Conservation (phyloP, 306 rosid species). For the Lathyrus tuberosus region DNA sequence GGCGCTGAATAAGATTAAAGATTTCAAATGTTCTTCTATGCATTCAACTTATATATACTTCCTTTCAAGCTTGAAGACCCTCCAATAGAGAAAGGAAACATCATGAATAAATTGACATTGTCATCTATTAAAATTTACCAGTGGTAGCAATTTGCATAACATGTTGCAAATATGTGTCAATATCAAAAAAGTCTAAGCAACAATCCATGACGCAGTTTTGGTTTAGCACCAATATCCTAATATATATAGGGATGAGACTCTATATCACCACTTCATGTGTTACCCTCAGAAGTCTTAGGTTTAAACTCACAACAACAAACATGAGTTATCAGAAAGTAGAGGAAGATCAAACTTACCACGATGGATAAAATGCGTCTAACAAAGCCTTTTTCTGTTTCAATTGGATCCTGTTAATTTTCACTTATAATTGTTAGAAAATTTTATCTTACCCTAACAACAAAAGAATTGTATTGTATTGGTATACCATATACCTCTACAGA, state of each 20-base stretch:
- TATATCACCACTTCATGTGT: constrained; percentile 4
- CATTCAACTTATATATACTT: constrained; percentile 21
- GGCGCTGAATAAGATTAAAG: background rate
- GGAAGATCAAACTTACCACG: constrained; percentile 68
- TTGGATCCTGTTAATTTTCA: constrained; percentile 73
- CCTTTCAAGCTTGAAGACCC: constrained; percentile 20
- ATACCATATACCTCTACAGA: constrained; percentile 68
- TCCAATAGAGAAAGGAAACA: constrained; percentile 18
- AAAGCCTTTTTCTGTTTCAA: constrained; percentile 84
- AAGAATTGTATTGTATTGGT: constrained; percentile 18
- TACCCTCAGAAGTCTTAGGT: constrained; percentile 12
- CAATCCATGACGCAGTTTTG: constrained; percentile 10
- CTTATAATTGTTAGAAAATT: constrained; percentile 36
- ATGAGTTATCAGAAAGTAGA: constrained; percentile 34
- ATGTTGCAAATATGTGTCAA: constrained; percentile 28
- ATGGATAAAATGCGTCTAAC: constrained; percentile 88
- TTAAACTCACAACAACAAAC: constrained; percentile 25
- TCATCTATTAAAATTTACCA: constrained; percentile 11
- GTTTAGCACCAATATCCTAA: constrained; percentile 19
- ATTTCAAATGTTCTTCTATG: constrained; percentile 29
- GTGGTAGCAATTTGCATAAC: constrained; percentile 27
- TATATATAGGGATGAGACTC: constrained; percentile 15
- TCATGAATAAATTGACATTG: constrained; percentile 4
- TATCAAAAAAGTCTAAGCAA: constrained; percentile 24
- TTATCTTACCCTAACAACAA: constrained; percentile 31